Percentiles rank a stretch among this genome's conserved stretches.
phyloP scores from a whole-genome alignment of 2,329 filamentous ascomycete species.

The Penicillium olsonii region DNA sequence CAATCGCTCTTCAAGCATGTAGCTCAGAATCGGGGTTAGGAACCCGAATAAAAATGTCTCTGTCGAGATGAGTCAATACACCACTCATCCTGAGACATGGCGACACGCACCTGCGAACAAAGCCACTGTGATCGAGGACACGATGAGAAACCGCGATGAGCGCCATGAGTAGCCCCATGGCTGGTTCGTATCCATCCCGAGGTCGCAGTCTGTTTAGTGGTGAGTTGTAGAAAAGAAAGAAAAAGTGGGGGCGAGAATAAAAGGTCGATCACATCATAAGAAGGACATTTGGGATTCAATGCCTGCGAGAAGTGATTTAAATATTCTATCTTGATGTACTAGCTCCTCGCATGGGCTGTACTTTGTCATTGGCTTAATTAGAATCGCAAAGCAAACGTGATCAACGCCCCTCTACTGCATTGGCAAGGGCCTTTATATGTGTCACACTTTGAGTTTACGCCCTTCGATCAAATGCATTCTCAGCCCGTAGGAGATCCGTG shows the following conservation, averaged over 20 bases:
- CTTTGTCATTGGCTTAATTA: background rate
- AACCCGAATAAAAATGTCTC: conserved; percentile 28
- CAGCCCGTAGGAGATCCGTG: no score
- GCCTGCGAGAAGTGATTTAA: no score
- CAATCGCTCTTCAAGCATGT: conserved; percentile 23
- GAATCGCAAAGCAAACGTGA: conserved; percentile 3
- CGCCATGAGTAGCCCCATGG: conserved; percentile 13
- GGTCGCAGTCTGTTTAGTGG: no score
- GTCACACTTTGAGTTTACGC: conserved; percentile 9
- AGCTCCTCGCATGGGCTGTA: background rate
- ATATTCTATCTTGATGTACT: no score
- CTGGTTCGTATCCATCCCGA: conserved; percentile 7
- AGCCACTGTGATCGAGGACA: conserved; percentile 11
- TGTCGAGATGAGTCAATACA: conserved; percentile 8
- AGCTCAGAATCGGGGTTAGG: conserved; percentile 26
- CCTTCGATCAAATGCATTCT: conserved; percentile 1
- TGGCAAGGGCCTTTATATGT: no score
- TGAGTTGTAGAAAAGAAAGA: background rate
- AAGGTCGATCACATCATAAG: background rate
- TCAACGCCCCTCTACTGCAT: conserved; percentile 2
- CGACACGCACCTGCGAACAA: conserved; percentile 12
- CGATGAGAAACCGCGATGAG: conserved; percentile 8
- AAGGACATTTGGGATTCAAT: no score
- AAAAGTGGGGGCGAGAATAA: conserved; percentile 5
- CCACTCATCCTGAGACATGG: background rate